Percentiles rank a stretch among this genome's conserved stretches.
phyloP scores from a whole-genome alignment of 1,139 yeast genomes.

The Pichia sp. region DNA sequence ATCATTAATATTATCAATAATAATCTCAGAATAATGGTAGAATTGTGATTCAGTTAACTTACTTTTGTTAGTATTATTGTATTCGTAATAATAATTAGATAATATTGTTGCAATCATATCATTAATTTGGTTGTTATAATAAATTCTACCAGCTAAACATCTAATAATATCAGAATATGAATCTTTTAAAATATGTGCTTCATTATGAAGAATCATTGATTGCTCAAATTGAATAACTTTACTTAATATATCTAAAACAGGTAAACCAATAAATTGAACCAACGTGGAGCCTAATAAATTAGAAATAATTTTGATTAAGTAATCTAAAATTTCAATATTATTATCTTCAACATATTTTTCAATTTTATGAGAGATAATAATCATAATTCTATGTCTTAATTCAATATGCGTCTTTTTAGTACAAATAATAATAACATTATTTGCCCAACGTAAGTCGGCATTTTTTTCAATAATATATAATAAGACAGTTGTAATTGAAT shows the following conservation, averaged over 20 bases:
- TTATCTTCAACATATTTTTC: slow-evolving; percentile 30
- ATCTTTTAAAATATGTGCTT: slow-evolving; percentile 20
- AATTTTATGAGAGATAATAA: slow-evolving; percentile 37
- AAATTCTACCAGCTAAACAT: slow-evolving; percentile 62
- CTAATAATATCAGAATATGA: slow-evolving; percentile 44
- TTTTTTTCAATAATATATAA: slow-evolving; percentile 26
- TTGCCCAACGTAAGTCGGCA: slow-evolving; percentile 42
- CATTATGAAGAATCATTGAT: slow-evolving; percentile 33
- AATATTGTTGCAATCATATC: slow-evolving; percentile 60
- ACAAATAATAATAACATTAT: slow-evolving; percentile 54
- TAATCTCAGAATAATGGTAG: slow-evolving; percentile 16
- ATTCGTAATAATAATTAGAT: slow-evolving; percentile 20
- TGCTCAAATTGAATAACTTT: slow-evolving; percentile 57
- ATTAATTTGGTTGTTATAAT: slow-evolving; percentile 74
- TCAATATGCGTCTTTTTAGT: slow-evolving; percentile 87
- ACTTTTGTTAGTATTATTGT: not conserved
- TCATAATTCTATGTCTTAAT: slow-evolving; percentile 54
- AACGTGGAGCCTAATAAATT: slow-evolving; percentile 63
- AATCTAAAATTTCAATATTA: slow-evolving; percentile 35
- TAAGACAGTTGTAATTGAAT: slow-evolving; percentile 32
- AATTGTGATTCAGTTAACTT: slow-evolving; percentile 11
- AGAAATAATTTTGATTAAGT: slow-evolving; percentile 50
- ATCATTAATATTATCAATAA: slow-evolving; percentile 23
- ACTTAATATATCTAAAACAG: slow-evolving; percentile 73
- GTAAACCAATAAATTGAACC: slow-evolving; percentile 81